Evolutionary conservation across 169 alveolate genomes (phyloP), one percentile per base, ranked within the genome.

Genomic region (Ichthyophthirius multifiliis): DNA sequence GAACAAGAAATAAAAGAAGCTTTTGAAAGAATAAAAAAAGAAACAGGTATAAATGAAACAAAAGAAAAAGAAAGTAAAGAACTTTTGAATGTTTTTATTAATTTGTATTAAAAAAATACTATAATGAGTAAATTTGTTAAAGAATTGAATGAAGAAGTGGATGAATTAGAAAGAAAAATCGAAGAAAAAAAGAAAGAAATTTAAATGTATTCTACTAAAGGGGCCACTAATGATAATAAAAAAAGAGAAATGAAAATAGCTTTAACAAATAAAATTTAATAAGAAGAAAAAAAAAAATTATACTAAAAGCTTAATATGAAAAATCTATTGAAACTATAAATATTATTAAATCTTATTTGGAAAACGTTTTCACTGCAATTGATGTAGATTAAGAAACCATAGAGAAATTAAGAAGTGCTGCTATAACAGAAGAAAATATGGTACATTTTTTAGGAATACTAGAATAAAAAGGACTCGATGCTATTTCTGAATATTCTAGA

Each of bases 191-290:
- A 81, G 44, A 62, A 45, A 48, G 86, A 81, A 55, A 48, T 81
- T 12, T 73, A 81, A 55, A 71, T 81, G 82, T 81, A 81, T 43
- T 71, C 82, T 23, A 81, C 86, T 37, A 81, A 81, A 55, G 86
- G 86, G n/a, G 86, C 86, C 0, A 81, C 86, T 3, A 81, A 81
- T 73, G 86, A 81, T 71, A 81, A 81, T 81, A 47, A 81, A 67
- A 81, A 82, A 73, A 81, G 86, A 55, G 86, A 81, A 41, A 31
- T 55, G 44, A 81, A 81, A 48, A 81, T 81, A 3, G 67, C 81
- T 34, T 18, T 81, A 9, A 44, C 82, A 1, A 67, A 81, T 73
- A 71, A 81, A 73, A 81, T 81, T 30, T 71, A 81, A 48, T 41
- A 81, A 73, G 86, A 81, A 73, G 86, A 81, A 39, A 81, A 81